Evolutionary conservation across 2,329 filamentous ascomycete species (phyloP).

Genomic region (Fusarium xyrophilum): DNA sequence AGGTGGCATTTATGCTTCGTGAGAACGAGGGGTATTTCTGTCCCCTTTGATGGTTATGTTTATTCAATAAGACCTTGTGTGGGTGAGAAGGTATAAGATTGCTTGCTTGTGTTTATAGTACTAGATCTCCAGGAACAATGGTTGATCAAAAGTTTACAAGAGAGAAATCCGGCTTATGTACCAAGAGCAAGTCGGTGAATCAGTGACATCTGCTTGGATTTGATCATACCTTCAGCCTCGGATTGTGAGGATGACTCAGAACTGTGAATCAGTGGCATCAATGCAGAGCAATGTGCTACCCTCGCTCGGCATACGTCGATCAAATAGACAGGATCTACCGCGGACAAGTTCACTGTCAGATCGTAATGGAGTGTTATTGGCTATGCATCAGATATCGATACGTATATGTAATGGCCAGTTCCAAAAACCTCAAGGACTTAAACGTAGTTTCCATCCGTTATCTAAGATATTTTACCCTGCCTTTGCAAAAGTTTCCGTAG

Average conservation of each 20-base stretch:
- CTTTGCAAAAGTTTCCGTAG: too few species aligned
- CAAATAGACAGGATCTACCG: not conserved
- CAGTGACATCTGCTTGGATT: not conserved
- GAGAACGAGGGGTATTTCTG: not conserved
- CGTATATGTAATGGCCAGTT: fast-evolving
- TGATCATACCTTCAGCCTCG: not conserved
- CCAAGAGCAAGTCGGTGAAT: not conserved
- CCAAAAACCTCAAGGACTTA: too few species aligned
- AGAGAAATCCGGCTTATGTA: not conserved
- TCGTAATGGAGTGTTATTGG: not conserved
- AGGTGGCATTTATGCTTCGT: not conserved
- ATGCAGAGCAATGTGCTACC: not conserved
- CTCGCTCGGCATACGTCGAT: not conserved
- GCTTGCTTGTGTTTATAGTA: too few species aligned
- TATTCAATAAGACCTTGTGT: too few species aligned
- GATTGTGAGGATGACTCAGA: not conserved
- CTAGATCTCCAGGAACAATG: not conserved
- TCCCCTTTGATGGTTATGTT: not conserved
- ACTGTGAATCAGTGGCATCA: not conserved
- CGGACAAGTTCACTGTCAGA: not conserved
- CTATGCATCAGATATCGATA: fast-evolving
- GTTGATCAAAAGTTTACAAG: not conserved
- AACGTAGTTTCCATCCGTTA: not conserved
- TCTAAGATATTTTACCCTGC: too few species aligned
- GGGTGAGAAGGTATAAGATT: too few species aligned